Evolutionary conservation across 306 rosid genomes (phyloP).

Genomic region (Medicago ruthenica): DNA sequence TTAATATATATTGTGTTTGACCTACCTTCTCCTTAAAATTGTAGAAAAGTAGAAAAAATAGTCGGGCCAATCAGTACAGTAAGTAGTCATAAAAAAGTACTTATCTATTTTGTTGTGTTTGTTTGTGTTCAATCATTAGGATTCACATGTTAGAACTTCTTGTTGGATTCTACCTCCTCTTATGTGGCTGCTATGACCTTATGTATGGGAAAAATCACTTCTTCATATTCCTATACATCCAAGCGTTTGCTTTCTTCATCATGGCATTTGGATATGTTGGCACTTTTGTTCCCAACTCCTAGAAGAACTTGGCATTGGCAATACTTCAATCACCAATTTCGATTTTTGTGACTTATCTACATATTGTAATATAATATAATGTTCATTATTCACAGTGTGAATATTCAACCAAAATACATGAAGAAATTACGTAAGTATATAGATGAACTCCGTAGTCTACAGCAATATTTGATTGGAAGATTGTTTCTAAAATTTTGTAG

Average conservation of each 20-base stretch:
- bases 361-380: constrained; percentile 26
- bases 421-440: not conserved
- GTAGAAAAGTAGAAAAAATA: too few species aligned
- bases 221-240: constrained; percentile 72
- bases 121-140: constrained; percentile 55
- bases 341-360: constrained; percentile 22
- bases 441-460: not conserved
- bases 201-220: constrained; percentile 68
- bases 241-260: constrained; percentile 74
- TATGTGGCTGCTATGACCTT: constrained; percentile 70
- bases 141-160: constrained; percentile 70
- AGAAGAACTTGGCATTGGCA: constrained; percentile 30
- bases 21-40: too few species aligned
- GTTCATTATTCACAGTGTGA: not conserved
- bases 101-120: constrained; percentile 24
- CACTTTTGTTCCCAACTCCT: constrained; percentile 72
- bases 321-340: constrained; percentile 24
- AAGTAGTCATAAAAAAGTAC: not conserved
- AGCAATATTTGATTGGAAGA: constrained; percentile 36
- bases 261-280: constrained; percentile 85
- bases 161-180: constrained; percentile 72
- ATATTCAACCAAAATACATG: not conserved
- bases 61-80: too few species aligned
- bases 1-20: too few species aligned
- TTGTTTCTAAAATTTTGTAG: constrained; percentile 43